Percentiles rank a stretch among this genome's conserved stretches.
Evolutionary conservation across 495 filamentous ascomycete genomes (phyloP).

Genomic region (Lentithecium fluviatile): DNA sequence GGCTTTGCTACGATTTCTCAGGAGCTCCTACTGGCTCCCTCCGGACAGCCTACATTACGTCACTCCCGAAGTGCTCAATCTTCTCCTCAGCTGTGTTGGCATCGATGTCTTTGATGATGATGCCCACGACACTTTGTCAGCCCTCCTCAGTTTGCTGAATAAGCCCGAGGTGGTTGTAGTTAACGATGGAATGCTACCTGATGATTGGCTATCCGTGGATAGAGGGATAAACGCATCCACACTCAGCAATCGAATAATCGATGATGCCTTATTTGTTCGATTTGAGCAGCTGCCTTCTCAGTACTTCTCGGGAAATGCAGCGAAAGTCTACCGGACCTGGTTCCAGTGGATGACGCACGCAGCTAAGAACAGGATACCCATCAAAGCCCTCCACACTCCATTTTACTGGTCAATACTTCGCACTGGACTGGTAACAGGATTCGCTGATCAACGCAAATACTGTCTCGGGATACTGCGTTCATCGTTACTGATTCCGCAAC

Average conservation of each 20-base stretch:
- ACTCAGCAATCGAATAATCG: background rate
- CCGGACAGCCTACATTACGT: background rate
- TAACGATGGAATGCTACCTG: background rate
- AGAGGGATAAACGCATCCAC: background rate
- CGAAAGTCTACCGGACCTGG: constrained; percentile 32
- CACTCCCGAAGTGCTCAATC: background rate
- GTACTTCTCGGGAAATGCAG: constrained; percentile 3
- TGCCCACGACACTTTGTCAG: constrained; percentile 26
- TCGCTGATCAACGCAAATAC: constrained; percentile 47
- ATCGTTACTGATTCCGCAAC: no score
- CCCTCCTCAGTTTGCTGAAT: constrained; percentile 12
- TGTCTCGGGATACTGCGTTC: constrained; percentile 46
- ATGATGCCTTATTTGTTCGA: constrained; percentile 1
- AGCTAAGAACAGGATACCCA: constrained; percentile 16
- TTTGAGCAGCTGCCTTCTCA: constrained; percentile 6
- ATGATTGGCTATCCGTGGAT: background rate
- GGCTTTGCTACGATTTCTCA: constrained; percentile 16
- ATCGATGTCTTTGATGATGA: background rate
- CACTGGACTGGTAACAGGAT: constrained; percentile 43
- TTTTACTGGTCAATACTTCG: constrained; percentile 47
- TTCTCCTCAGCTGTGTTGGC: constrained; percentile 13
- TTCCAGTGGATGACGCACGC: constrained; percentile 37
- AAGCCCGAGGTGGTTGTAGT: background rate
- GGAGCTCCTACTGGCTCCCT: constrained; percentile 16
- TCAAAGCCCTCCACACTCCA: constrained; percentile 28